A percentile compares a stretch with the other conserved stretches of the same genome.
Evolutionary conservation across 192 early-diverging fungal species (phyloP).

Genomic region (Backusella australiensis): DNA sequence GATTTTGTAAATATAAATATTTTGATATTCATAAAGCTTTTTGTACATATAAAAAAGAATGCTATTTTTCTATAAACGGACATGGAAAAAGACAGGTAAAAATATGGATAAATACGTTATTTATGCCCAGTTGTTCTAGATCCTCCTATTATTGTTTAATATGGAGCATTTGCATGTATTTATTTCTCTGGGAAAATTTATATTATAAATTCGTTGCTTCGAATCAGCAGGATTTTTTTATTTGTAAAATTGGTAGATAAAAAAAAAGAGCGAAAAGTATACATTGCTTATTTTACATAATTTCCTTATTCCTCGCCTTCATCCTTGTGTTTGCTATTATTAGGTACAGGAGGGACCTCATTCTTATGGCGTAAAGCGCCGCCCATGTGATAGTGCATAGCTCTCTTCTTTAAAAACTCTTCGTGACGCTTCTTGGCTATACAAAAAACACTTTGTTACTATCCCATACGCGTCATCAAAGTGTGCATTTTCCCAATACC

Average conservation of each 20-base stretch:
- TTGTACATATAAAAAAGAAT: neutral
- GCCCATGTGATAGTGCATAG: conserved; percentile 91
- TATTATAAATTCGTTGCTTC: no score
- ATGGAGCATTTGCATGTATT: no score
- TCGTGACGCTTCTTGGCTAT: conserved; percentile 56
- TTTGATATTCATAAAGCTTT: neutral
- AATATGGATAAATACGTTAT: neutral
- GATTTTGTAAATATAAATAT: neutral
- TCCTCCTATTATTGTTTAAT: no score
- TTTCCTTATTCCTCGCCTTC: neutral
- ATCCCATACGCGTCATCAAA: neutral
- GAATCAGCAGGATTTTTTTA: neutral
- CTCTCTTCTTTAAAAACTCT: conserved; percentile 73
- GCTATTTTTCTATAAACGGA: neutral
- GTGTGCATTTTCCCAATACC: neutral
- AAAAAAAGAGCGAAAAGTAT: neutral
- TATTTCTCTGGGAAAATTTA: no score
- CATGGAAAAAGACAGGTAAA: neutral
- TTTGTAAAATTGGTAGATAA: neutral
- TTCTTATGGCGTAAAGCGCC: conserved; percentile 58
- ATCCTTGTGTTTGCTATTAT: neutral
- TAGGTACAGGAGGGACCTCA: conserved; percentile 29
- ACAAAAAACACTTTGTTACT: neutral
- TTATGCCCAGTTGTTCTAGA: neutral
- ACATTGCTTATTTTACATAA: neutral